These are phyloP conservation scores for Pugionium cornutum DNA, from an alignment of 345 rosid species.

Conservation along the genomic window DNA sequence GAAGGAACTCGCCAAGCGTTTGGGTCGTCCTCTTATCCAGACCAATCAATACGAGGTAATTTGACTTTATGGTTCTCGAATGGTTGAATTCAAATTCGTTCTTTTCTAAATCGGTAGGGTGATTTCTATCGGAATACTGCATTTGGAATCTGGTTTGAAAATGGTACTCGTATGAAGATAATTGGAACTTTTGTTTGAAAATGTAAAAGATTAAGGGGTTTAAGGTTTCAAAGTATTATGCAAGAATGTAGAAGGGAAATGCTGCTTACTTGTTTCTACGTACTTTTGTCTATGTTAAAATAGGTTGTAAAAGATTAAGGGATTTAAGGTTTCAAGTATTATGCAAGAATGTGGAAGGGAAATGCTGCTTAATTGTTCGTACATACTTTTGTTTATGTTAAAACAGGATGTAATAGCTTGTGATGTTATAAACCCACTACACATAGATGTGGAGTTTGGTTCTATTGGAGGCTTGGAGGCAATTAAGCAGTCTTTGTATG, in stretches of 20 bases:
- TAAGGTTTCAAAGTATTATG: too few species aligned
- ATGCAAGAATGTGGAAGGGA: background rate
- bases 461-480: conserved; percentile 88
- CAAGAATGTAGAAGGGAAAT: too few species aligned
- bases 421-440: conserved; percentile 89
- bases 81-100: background rate
- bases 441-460: conserved; percentile 82
- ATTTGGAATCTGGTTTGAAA: too few species aligned
- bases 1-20: conserved; percentile 78
- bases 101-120: background rate
- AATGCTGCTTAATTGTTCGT: background rate
- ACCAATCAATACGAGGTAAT: conserved; percentile 88
- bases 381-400: background rate
- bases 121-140: too few species aligned
- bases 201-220: too few species aligned
- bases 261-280: too few species aligned
- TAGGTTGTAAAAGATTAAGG: background rate
- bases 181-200: too few species aligned
- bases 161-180: too few species aligned
- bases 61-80: background rate
- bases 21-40: conserved; percentile 83
- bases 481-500: conserved; percentile 75
- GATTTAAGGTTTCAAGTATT: background rate
- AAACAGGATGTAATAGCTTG: conserved; percentile 91
- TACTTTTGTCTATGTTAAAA: too few species aligned